phyloP scores from a whole-genome alignment of 768 basidiomycete genomes.

The Mycena galericulata region DNA sequence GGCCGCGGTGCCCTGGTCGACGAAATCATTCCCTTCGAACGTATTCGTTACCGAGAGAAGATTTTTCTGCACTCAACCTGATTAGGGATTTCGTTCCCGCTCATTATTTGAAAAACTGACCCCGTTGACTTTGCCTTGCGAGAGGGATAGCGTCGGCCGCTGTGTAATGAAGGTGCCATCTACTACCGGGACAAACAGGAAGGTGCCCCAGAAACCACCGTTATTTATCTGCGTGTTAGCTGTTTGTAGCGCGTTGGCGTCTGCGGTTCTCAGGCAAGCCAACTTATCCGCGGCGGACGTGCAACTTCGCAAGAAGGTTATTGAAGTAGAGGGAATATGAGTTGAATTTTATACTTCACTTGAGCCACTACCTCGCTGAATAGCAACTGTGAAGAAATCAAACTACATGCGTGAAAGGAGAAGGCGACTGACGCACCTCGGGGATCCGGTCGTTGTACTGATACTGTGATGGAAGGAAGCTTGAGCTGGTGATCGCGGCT shows the following conservation, averaged over 20 bases:
- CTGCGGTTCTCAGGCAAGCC: slow-evolving; percentile 41
- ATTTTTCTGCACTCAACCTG: neutral
- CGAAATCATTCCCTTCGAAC: slow-evolving; percentile 43
- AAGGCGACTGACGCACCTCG: neutral
- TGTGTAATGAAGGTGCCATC: slow-evolving; percentile 49
- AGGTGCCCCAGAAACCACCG: slow-evolving; percentile 41
- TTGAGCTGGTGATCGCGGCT: slow-evolving; percentile 36
- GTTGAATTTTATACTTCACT: neutral
- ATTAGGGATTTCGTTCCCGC: slow-evolving; percentile 25
- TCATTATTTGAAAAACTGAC: neutral
- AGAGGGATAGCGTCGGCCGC: slow-evolving; percentile 42
- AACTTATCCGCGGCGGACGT: slow-evolving; percentile 22
- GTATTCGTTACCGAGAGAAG: slow-evolving; percentile 37
- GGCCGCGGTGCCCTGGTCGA: slow-evolving; percentile 18
- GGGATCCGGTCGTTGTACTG: slow-evolving; percentile 36
- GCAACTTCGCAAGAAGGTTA: neutral
- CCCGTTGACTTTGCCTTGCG: slow-evolving; percentile 42
- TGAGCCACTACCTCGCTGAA: slow-evolving; percentile 5
- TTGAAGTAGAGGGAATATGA: neutral
- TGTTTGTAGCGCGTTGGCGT: slow-evolving; percentile 35
- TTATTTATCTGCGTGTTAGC: slow-evolving; percentile 35
- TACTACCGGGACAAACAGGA: slow-evolving; percentile 42
- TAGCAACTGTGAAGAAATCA: neutral
- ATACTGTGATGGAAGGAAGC: slow-evolving; percentile 46
- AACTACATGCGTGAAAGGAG: neutral